Evolutionary conservation across 768 basidiomycete species (phyloP), one percentile per base, ranked within the genome.

Genomic region (Lactarius psammicola): DNA sequence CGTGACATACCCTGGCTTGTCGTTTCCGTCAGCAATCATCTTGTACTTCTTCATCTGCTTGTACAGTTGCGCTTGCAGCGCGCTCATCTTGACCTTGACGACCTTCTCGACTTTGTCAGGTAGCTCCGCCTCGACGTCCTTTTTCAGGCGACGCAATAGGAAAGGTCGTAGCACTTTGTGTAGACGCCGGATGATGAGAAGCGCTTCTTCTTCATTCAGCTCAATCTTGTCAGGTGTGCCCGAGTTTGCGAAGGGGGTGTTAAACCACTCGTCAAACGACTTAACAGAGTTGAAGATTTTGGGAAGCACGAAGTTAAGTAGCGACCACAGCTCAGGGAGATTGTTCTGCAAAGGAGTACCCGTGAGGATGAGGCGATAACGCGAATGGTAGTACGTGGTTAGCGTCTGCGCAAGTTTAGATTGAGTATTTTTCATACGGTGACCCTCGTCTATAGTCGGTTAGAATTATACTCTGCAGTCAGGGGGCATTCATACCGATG

Each of bases 181-280:
- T 76, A 94, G 77, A 73, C 97, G 95, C 62, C 95, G 89, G 74
- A 99, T 97, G 73, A 99, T 94, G 63, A 98, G 89, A 42, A 98
- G 82, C 3, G 94, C 92, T 80, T 99, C 97, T 90, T 98, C 97
- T 90, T 99, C 97, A 78, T 96, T 97, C 80, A 98, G 77, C 81
- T 97, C 95, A 74, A 98, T 96, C 85, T 96, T 97, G 79, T 99
- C 97, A 10, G 91, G 90, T 0, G 92, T 92, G 34, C 96, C 96
- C n/a, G 95, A 94, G 77, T 94, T 98, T 66, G 97, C 96, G 70
- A 99, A 99, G 0, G 97, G 97, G 1, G 96, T 97, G 79, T 98
- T 98, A 84, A 98, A 99, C 97, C 97, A 99, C 74, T 98, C 97
- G 72, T 98, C 97, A 75, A 99, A 98, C 26, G 95, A 96, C 76